Evolutionary conservation across 2,329 filamentous ascomycete species (phyloP), one percentile per base, ranked within the genome.

Genomic region (Bisporella sp.): DNA sequence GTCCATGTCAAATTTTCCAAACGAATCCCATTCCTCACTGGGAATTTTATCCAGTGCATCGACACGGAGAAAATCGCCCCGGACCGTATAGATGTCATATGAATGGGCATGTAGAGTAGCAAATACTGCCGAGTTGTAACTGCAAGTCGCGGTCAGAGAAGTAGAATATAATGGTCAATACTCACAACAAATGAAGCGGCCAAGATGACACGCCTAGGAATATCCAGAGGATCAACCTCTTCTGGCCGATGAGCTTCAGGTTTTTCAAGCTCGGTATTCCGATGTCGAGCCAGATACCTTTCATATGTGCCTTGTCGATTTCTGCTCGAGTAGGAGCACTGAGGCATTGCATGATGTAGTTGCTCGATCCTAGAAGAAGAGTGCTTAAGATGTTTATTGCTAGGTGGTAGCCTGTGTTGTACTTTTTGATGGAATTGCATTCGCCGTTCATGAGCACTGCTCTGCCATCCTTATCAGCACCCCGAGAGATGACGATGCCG

Each of bases 291-390:
- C 69, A 73, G 8, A 56, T 60, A 1, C 64, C 57, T 41, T 60
- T 55, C 0, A 54, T 46, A 60, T 81, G 77, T 0, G 74, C 74
- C 11, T 54, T 55, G 45, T 80, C 71, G 8, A 79, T 60, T 40
- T 79, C 74, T 6, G 58, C 51, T 29, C 77, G 63, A 1, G 72
- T 78, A 0, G 78, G 77, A 0, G 75, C 69, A 11, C 64, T 69
- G 9, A 80, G 60, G 12, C 71, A 65, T 54, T 80, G 77, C 73
- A 77, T 77, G 49, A 68, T 71, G 52, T 74, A 77, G 57, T 76
- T 78, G 42, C 71, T 73, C 4, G 72, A 71, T 5, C 68, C 66
- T 0, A 78, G 66, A 28, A 78, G 53, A 1, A 68, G 51, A 0
- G 73, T 75, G 45, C 71, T 69, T 6, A 76, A 56, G 1, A 68